These are phyloP conservation scores for Rutstroemia sp. DNA, from an alignment of 2,329 filamentous ascomycete species.

Conservation along the genomic window DNA sequence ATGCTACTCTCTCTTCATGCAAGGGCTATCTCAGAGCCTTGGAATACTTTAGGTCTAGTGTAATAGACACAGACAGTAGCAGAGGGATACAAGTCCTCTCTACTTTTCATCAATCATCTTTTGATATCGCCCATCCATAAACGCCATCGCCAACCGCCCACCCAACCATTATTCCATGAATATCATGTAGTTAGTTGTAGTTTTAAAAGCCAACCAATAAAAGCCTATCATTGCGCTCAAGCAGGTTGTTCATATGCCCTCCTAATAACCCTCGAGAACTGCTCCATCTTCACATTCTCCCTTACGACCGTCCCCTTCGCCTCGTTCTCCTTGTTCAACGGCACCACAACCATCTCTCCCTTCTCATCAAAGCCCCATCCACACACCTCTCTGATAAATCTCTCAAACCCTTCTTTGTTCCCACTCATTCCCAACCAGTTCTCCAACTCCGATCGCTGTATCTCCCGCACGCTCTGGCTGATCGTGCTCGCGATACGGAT, in stretches of 20 bases:
- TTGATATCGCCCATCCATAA: constrained; percentile 6
- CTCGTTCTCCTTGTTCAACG: constrained; percentile 94
- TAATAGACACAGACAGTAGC: not conserved
- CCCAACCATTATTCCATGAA: constrained; percentile 16
- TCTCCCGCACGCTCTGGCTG: constrained; percentile 70
- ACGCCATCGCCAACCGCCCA: constrained; percentile 18
- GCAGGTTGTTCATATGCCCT: constrained; percentile 80
- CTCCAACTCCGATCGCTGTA: constrained; percentile 60
- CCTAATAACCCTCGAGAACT: constrained; percentile 72
- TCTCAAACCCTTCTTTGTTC: constrained; percentile 49
- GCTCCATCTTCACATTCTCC: constrained; percentile 89
- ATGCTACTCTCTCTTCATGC: not conserved
- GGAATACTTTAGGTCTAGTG: not conserved
- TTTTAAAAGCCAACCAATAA: not conserved
- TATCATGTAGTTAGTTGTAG: constrained; percentile 12
- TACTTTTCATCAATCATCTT: not conserved
- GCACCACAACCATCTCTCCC: constrained; percentile 61
- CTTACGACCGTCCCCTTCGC: constrained; percentile 91
- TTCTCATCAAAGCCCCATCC: constrained; percentile 65
- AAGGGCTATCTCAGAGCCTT: too few species aligned
- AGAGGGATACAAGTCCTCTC: not conserved
- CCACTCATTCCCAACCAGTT: constrained; percentile 68
- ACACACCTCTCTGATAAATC: constrained; percentile 78
- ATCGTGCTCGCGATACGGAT: constrained; percentile 84
- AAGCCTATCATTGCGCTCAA: constrained; percentile 30